phyloP scores from a whole-genome alignment of 306 rosid species.

The Rosa chinensis region DNA sequence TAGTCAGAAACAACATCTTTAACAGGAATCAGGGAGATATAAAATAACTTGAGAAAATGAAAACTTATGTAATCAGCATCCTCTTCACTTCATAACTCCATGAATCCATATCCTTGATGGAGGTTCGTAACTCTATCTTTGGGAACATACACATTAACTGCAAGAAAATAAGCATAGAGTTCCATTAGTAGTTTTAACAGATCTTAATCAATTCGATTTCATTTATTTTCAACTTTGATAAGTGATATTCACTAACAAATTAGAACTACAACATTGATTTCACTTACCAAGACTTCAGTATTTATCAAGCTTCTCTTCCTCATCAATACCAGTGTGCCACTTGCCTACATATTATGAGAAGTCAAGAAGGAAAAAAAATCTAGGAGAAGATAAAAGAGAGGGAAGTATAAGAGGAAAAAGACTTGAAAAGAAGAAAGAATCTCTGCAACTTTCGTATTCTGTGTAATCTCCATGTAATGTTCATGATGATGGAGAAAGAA shows the following conservation, averaged over 20 bases:
- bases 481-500: constrained; percentile 12
- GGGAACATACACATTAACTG: constrained; percentile 91
- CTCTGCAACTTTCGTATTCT: constrained; percentile 18
- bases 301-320: no score
- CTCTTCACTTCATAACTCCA: constrained; percentile 86
- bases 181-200: no score
- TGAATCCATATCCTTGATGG: constrained; percentile 97
- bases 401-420: neutral
- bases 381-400: no score
- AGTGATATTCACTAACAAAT: no score
- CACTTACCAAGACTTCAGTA: no score
- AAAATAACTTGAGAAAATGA: neutral
- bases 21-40: neutral
- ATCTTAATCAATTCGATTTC: no score
- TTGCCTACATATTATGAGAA: no score
- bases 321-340: no score
- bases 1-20: neutral
- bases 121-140: constrained; percentile 92
- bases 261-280: no score
- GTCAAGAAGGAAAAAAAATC: no score
- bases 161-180: neutral
- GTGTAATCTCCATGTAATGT: no score
- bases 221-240: no score
- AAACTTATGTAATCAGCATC: constrained; percentile 89
- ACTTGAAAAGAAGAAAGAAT: neutral